Conservation (phyloP, 1,139 yeast genomes). For the Debaryomycetaceae sp. region DNA sequence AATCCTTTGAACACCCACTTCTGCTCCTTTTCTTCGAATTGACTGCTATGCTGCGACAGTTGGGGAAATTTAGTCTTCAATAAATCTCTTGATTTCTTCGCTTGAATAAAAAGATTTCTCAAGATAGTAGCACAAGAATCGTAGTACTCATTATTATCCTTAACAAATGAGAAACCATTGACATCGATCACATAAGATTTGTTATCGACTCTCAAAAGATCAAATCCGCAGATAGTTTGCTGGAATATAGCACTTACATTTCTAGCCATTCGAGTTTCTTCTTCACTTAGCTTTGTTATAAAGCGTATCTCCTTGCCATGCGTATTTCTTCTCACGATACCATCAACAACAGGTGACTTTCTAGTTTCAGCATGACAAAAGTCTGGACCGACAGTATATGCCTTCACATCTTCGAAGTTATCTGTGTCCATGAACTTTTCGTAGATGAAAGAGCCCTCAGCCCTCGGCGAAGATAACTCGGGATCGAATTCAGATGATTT, state of each 20-base stretch:
- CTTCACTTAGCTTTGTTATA: constrained; percentile 71
- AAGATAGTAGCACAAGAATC: constrained; percentile 79
- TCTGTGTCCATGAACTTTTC: constrained; percentile 98
- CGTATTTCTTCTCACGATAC: constrained; percentile 93
- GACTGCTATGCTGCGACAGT: constrained; percentile 37
- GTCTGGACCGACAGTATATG: constrained; percentile 88
- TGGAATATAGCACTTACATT: constrained; percentile 73
- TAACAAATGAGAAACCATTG: constrained; percentile 96
- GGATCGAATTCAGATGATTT: constrained; percentile 97
- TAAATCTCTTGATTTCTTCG: constrained; percentile 42
- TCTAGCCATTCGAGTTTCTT: constrained; percentile 77
- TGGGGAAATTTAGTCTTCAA: constrained; percentile 39
- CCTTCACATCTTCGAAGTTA: constrained; percentile 97
- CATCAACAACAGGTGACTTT: constrained; percentile 98
- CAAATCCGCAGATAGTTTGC: constrained; percentile 98
- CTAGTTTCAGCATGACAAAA: constrained; percentile 98
- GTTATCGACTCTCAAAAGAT: constrained; percentile 83
- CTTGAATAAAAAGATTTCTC: constrained; percentile 67
- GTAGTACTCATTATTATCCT: constrained; percentile 84
- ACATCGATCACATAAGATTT: constrained; percentile 93
- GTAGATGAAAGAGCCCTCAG: constrained; percentile 88
- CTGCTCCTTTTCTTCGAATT: constrained; percentile 77
- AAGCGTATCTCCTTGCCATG: constrained; percentile 96
- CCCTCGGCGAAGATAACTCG: constrained; percentile 65
- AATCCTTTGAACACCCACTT: constrained; percentile 96